Base-by-base conservation (phyloP, 345 rosid genomes). In the Noccaea caerulescens region DNA sequence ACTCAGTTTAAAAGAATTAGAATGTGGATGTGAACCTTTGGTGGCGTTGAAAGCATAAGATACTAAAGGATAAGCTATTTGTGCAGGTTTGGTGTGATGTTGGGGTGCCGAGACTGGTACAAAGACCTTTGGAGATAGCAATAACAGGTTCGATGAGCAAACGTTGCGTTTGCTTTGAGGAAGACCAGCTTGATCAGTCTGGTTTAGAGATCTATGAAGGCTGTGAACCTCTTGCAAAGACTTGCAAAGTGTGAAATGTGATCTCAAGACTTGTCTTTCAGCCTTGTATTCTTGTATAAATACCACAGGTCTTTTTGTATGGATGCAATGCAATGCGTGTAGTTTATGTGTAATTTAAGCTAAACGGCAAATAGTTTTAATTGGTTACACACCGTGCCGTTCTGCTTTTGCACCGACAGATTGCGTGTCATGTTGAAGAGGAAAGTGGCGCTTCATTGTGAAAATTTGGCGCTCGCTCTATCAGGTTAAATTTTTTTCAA, bases 11-110 rank as follows among this genome's bases (percentile, higher is more conserved):
- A 16, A 34, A 44, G 16, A n/a, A 23, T 16, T 57, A 41, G 0
- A 69, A 47, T 2, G 11, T 45, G 11, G 1, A 36, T 1, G 10
- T 33, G 11, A 60, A 60, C 32, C 34, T 34, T 63, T 23, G 47
- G 23, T 54, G 30, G 54, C 7, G 11, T 4, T n/a, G 34, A 63
- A 23, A 44, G 2, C 25, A 58, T 66, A 65, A 6, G 25, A 49
- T 39, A 14, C 46, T 66, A 8, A 68, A 75, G 52, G 33, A 5
- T 38, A 18, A 41, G 33, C 27, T 34, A 12, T 6, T 5, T 55
- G 0, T 76, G 46, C 77, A 94, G 99, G 99, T 94, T 2, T 91
- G 99, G 95, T 94, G 99, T 27, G 97, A 94, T 36, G 83, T 63
- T 66, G 96, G 97, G 42, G 84, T 81, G 66, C 97, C 96, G 5